Percentiles rank a stretch among this genome's conserved stretches.
phyloP scores from a whole-genome alignment of 2,329 filamentous ascomycete genomes.

The Emmonsiellopsis sp. region DNA sequence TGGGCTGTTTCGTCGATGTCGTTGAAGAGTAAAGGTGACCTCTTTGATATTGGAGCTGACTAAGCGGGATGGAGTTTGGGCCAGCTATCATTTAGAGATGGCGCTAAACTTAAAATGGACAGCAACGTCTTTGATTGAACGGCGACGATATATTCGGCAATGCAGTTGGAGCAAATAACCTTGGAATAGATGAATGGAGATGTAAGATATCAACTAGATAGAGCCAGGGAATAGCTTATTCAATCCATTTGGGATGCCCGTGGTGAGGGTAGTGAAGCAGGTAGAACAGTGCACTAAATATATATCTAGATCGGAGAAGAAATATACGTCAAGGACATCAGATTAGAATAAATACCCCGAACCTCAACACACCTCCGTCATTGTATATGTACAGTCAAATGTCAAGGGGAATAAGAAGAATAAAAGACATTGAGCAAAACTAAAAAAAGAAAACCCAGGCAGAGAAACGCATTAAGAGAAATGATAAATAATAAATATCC shows the following conservation, averaged over 20 bases:
- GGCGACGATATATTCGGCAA: no score
- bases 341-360: constrained; percentile 1
- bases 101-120: not conserved
- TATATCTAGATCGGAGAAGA: no score
- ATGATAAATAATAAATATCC: constrained; percentile 11
- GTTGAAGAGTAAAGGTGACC: not conserved
- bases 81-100: not conserved
- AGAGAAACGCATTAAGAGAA: constrained; percentile 10
- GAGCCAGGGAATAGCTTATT: no score
- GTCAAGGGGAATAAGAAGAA: not conserved
- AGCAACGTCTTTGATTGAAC: no score
- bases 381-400: constrained; percentile 1
- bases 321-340: not conserved
- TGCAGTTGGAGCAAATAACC: no score
- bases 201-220: no score
- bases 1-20: not conserved
- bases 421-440: not conserved
- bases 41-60: not conserved
- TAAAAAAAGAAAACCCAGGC: constrained; percentile 6
- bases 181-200: no score
- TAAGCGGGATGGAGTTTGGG: not conserved
- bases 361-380: not conserved
- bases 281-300: no score
- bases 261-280: no score
- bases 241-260: no score